A percentile compares a stretch with the other conserved stretches of the same genome.
These are phyloP conservation scores for Knufia fluminis DNA, from an alignment of 2,329 filamentous ascomycete species.

Conservation along the genomic window DNA sequence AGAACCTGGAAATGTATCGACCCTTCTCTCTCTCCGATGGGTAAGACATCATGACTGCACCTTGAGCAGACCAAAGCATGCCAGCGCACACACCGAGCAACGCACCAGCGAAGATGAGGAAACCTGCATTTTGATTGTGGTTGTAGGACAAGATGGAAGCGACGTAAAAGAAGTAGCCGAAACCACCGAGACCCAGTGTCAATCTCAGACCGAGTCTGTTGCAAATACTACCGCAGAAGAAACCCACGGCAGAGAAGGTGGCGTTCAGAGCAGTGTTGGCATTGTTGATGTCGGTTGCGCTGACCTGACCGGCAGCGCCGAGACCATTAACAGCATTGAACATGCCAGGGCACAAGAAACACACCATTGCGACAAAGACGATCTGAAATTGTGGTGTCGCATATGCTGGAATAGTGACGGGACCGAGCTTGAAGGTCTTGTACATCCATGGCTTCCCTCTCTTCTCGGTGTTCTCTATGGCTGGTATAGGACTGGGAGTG, in stretches of 20 bases:
- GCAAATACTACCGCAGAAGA: slow-evolving; percentile 41
- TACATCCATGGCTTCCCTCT: slow-evolving; percentile 54
- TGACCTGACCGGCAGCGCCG: slow-evolving; percentile 54
- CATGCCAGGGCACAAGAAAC: slow-evolving; percentile 65
- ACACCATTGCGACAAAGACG: slow-evolving; percentile 60
- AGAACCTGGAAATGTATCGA: slow-evolving; percentile 74
- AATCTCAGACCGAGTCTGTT: slow-evolving; percentile 27
- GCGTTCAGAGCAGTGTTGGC: slow-evolving; percentile 62
- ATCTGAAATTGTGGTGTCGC: slow-evolving; percentile 66
- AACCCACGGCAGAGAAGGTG: slow-evolving; percentile 52
- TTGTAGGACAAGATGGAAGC: slow-evolving; percentile 34
- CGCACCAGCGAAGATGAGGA: slow-evolving; percentile 33
- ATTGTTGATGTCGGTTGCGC: slow-evolving; percentile 52
- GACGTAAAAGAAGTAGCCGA: slow-evolving; percentile 30
- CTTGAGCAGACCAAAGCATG: slow-evolving; percentile 33
- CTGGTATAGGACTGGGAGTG: neutral
- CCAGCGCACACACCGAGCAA: slow-evolving; percentile 33
- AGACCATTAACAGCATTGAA: slow-evolving; percentile 60
- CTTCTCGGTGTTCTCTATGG: slow-evolving; percentile 11
- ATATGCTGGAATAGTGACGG: slow-evolving; percentile 53
- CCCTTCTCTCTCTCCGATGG: slow-evolving; percentile 68
- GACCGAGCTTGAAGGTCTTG: slow-evolving; percentile 48
- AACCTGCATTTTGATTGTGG: slow-evolving; percentile 30
- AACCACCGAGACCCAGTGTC: slow-evolving; percentile 26
- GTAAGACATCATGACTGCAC: slow-evolving; percentile 56